phyloP scores from a whole-genome alignment of 2,329 filamentous ascomycete species.

The Epichloe aotearoae region DNA sequence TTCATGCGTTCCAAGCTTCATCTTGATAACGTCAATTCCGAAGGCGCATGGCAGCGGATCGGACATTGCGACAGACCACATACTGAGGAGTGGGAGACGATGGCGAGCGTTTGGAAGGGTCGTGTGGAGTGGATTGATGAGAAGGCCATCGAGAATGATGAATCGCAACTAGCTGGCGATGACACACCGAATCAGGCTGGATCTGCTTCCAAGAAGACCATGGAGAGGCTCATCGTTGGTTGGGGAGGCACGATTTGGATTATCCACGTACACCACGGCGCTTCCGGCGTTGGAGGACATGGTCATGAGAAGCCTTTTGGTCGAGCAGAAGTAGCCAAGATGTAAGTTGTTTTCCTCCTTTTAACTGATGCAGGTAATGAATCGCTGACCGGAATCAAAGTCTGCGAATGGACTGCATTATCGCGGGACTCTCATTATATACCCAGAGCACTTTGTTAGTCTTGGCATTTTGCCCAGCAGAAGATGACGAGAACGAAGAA shows the following conservation, averaged over 20 bases:
- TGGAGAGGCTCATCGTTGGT: conserved; percentile 77
- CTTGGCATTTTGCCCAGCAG: conserved; percentile 74
- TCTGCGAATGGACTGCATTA: conserved; percentile 91
- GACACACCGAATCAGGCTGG: not conserved
- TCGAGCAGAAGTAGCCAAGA: conserved; percentile 80
- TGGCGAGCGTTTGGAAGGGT: conserved; percentile 92
- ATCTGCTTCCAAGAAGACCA: conserved; percentile 10
- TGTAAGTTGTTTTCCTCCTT: conserved; percentile 42
- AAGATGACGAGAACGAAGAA: conserved; percentile 46
- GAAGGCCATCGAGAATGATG: conserved; percentile 59
- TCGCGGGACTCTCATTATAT: conserved; percentile 94
- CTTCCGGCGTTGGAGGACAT: conserved; percentile 50
- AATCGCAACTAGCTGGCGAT: conserved; percentile 19
- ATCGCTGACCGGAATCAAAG: conserved; percentile 25
- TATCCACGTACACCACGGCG: conserved; percentile 73
- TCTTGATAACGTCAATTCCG: conserved; percentile 60
- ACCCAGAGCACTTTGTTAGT: conserved; percentile 82
- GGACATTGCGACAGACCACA: conserved; percentile 84
- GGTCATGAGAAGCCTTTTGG: conserved; percentile 60
- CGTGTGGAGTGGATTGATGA: conserved; percentile 90
- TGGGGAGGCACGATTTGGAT: conserved; percentile 98
- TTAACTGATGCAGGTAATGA: not conserved
- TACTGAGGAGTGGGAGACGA: conserved; percentile 81
- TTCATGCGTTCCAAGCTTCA: conserved; percentile 88
- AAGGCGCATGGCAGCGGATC: conserved; percentile 88